A percentile compares a stretch with the other conserved stretches of the same genome.
Evolutionary conservation across 345 rosid species (phyloP).

Genomic region (Syzygium jambos): DNA sequence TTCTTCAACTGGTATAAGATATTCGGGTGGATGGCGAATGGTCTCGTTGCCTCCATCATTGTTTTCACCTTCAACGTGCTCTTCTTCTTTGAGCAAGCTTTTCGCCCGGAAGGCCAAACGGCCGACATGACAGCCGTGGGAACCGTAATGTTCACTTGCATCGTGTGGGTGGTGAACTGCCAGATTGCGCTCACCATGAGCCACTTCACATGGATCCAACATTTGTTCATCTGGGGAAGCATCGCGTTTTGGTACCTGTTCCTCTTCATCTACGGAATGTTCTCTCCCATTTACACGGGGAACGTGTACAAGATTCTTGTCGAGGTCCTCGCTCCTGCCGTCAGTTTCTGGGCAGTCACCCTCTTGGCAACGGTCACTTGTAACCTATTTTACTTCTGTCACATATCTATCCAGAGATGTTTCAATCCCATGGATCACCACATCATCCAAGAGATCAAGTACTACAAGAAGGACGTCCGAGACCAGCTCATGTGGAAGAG

Average conservation of each 20-base stretch:
- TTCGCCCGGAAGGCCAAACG: constrained; percentile 71
- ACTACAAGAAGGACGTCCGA: constrained; percentile 65
- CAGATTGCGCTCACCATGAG: constrained; percentile 92
- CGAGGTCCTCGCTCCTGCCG: constrained; percentile 85
- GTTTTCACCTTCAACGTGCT: constrained; percentile 69
- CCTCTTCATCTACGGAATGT: constrained; percentile 62
- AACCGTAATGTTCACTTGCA: constrained; percentile 93
- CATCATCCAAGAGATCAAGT: constrained; percentile 94
- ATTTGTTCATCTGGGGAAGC: constrained; percentile 91
- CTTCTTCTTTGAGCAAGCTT: constrained; percentile 71
- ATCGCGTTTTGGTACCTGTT: constrained; percentile 76
- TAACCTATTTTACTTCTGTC: constrained; percentile 60
- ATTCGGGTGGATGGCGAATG: constrained; percentile 96
- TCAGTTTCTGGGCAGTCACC: constrained; percentile 70
- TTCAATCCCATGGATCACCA: constrained; percentile 95
- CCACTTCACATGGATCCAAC: constrained; percentile 99
- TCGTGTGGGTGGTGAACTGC: constrained; percentile 84
- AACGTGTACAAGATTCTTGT: constrained; percentile 58
- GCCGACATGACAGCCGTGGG: constrained; percentile 91
- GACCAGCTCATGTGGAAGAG: constrained; percentile 79
- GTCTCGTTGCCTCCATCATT: constrained; percentile 65
- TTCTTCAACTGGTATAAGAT: constrained; percentile 94
- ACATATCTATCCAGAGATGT: constrained; percentile 77
- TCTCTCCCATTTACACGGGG: constrained; percentile 53
- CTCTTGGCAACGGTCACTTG: constrained; percentile 62